Evolutionary conservation across 2,329 filamentous ascomycete species (phyloP).

Genomic region (Pezizomycotina sp.): DNA sequence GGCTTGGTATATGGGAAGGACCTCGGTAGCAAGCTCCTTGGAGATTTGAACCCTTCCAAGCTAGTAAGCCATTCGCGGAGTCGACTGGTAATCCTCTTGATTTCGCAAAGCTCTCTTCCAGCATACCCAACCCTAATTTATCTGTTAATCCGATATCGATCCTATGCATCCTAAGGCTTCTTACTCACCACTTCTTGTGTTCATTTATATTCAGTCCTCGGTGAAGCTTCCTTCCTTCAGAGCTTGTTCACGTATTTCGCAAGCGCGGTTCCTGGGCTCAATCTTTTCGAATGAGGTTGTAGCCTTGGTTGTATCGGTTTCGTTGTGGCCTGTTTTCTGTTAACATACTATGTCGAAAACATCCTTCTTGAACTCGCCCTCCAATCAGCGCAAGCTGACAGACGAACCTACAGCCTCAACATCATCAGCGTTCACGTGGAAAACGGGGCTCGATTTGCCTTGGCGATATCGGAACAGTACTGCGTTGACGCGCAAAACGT

Average conservation of each 20-base stretch:
- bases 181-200: slow-evolving; percentile 75
- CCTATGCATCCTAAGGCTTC: neutral
- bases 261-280: slow-evolving; percentile 65
- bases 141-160: neutral
- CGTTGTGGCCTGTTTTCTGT: slow-evolving; percentile 97
- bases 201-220: slow-evolving; percentile 94
- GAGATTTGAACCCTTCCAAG: slow-evolving; percentile 99
- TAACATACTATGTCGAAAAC: slow-evolving; percentile 98
- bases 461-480: slow-evolving; percentile 98
- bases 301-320: slow-evolving; percentile 98
- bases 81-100: slow-evolving; percentile 96
- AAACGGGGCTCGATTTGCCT: slow-evolving; percentile 97
- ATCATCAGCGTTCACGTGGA: slow-evolving; percentile 98
- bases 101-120: slow-evolving; percentile 91
- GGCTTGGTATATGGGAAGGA: slow-evolving; percentile 72
- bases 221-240: slow-evolving; percentile 86
- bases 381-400: slow-evolving; percentile 97
- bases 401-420: slow-evolving; percentile 94
- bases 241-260: slow-evolving; percentile 79
- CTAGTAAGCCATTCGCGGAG: slow-evolving; percentile 96
- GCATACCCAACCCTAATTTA: slow-evolving; percentile 59
- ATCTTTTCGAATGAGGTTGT: slow-evolving; percentile 99
- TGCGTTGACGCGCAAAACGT: slow-evolving; percentile 93
- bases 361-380: slow-evolving; percentile 97
- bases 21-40: slow-evolving; percentile 88